Base-by-base conservation (phyloP, 345 rosid species). In the Gossypium arboreum region DNA sequence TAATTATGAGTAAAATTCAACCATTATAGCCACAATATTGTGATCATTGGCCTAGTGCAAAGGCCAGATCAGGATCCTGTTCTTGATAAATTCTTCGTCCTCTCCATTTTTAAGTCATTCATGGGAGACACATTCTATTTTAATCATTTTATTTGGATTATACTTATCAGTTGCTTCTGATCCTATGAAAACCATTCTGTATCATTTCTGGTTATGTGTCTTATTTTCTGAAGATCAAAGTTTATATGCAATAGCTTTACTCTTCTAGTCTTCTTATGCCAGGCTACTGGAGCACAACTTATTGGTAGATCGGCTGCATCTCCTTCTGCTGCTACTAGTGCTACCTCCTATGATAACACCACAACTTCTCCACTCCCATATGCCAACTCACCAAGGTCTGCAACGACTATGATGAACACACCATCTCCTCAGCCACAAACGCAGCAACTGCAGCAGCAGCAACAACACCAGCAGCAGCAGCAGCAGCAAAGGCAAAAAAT, bases 381-480 rank as follows among this genome's bases (percentile, higher is more conserved):
- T 85, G 88, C 96, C 69, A 93, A 91, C 82, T 95, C 99, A 75
- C 99, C 97, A 75, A 89, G 92, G 78, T 91, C 98, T 50, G 86
- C 89, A 69, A 75, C 93, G 44, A 86, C 60, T 75, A 88, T 95
- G 85, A 88, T 88, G 87, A 95, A 88, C 72, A 83, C 86, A 15
- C 92, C 96, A 62, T 95, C 98, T 75, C 97, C 99, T 75, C 97
- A 91, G 80, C 98, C 89, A 66, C 93, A 91, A 72, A 60, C 77
- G 22, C 91, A 82, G 24, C 94, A 87, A 44, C 97, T 83, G 72
- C 94, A 87, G 66, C 89, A 82, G 52, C 91, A 89, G 25, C 91
- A 85, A 54, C 90, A 79, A 9, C 88, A 86, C 17, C 88, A 83
- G 0, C 88, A 84, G 1, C 89, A 20, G 22, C 22, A 80, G 27